Evolutionary conservation across 1,139 yeast genomes (phyloP).

Genomic region (Suhomyces bribrorum): DNA sequence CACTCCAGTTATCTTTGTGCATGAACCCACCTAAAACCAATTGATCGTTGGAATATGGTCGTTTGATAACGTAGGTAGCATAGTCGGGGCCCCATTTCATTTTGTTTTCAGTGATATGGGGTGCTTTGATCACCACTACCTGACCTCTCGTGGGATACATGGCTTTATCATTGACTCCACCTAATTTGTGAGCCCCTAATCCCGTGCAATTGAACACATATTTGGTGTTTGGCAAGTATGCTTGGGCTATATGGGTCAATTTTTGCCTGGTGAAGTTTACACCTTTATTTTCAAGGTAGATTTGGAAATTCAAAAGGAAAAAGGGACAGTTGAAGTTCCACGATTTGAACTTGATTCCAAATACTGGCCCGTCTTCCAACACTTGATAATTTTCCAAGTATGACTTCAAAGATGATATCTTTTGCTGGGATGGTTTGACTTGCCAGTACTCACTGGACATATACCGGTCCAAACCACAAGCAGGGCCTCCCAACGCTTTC

Average conservation of each 20-base stretch:
- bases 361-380: slow-evolving; percentile 45
- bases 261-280: slow-evolving; percentile 48
- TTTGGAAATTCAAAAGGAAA: slow-evolving; percentile 48
- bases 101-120: slow-evolving; percentile 50
- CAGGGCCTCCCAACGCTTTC: slow-evolving; percentile 49
- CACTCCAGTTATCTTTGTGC: slow-evolving; percentile 59
- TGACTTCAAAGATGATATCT: slow-evolving; percentile 44
- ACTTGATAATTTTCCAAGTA: slow-evolving; percentile 48
- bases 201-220: slow-evolving; percentile 72
- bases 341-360: slow-evolving; percentile 55
- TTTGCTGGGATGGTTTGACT: slow-evolving; percentile 38
- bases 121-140: slow-evolving; percentile 62
- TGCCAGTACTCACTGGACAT: slow-evolving; percentile 62
- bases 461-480: slow-evolving; percentile 55
- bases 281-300: slow-evolving; percentile 45
- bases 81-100: slow-evolving; percentile 53
- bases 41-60: slow-evolving; percentile 63
- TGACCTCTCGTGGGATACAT: slow-evolving; percentile 71
- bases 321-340: slow-evolving; percentile 72
- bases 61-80: slow-evolving; percentile 68
- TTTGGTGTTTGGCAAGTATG: slow-evolving; percentile 31
- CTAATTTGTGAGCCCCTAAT: slow-evolving; percentile 56
- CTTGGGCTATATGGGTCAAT: slow-evolving; percentile 56
- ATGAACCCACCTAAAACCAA: slow-evolving; percentile 68
- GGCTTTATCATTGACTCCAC: slow-evolving; percentile 56